These are phyloP conservation scores for Penicillium sp. DNA, from an alignment of 2,329 filamentous ascomycete genomes.

Conservation along the genomic window DNA sequence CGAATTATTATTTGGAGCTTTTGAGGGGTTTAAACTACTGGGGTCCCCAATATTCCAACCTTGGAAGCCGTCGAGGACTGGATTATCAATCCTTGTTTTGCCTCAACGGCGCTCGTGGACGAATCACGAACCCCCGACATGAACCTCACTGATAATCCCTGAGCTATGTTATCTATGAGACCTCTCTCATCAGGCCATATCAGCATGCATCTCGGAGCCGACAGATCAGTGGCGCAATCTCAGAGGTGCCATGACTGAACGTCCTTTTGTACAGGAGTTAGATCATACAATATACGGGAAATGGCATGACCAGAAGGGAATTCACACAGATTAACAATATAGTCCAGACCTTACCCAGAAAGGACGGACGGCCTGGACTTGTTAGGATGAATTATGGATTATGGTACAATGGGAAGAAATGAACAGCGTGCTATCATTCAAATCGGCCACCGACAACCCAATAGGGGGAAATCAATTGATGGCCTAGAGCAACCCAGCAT, in stretches of 20 bases:
- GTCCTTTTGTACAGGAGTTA: neutral
- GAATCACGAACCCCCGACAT: neutral
- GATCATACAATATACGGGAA: neutral
- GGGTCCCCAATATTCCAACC: neutral
- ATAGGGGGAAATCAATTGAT: neutral
- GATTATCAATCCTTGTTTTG: neutral
- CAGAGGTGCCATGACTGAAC: neutral
- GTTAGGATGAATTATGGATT: conserved; percentile 8
- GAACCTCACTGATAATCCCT: neutral
- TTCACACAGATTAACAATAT: conserved; percentile 1
- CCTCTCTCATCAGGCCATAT: conserved; percentile 5
- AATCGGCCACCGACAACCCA: neutral
- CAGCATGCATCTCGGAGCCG: neutral
- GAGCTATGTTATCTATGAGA: neutral
- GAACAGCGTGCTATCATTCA: conserved; percentile 4
- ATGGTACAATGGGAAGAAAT: conserved; percentile 5
- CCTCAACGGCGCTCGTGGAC: neutral
- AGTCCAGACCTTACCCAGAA: neutral
- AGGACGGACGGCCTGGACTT: neutral
- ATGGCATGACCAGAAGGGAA: neutral
- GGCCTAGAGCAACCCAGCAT: neutral
- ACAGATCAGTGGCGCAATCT: conserved; percentile 1
- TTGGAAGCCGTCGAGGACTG: neutral
- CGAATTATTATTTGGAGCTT: too few species aligned
- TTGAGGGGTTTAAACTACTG: neutral